These are phyloP conservation scores for Rhizomucor miehei DNA, from an alignment of 371 early-diverging fungal genomes.

Conservation along the genomic window DNA sequence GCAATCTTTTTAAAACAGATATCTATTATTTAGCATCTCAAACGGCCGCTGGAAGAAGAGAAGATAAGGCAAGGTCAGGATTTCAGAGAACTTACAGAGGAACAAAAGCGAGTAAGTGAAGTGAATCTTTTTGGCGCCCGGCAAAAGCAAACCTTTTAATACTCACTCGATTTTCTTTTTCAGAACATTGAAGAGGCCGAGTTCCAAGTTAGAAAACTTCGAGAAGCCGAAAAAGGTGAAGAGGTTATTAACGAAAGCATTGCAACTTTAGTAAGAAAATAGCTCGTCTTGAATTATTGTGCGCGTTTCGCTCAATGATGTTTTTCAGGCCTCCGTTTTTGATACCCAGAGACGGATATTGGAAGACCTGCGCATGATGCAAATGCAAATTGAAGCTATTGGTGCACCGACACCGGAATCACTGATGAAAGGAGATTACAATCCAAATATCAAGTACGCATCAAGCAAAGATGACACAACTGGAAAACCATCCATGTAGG, in stretches of 20 bases:
- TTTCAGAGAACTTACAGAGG: conserved; percentile 46
- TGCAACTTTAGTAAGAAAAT: conserved; percentile 28
- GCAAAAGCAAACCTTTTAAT: background rate
- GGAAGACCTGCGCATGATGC: conserved; percentile 61
- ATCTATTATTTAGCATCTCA: conserved; percentile 30
- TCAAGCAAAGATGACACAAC: background rate
- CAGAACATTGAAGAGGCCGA: conserved; percentile 62
- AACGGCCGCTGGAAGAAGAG: conserved; percentile 61
- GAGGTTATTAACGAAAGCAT: conserved; percentile 22
- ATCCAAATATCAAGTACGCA: conserved; percentile 5
- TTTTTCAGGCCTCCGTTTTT: conserved; percentile 32
- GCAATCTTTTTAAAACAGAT: too few species aligned
- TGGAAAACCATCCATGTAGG: conserved; percentile 17
- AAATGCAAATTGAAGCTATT: conserved; percentile 54
- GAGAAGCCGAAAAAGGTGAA: conserved; percentile 29
- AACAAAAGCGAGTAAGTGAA: conserved; percentile 39
- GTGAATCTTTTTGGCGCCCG: background rate
- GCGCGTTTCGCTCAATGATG: background rate
- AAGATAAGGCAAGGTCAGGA: conserved; percentile 56
- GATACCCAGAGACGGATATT: conserved; percentile 70
- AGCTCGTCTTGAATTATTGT: background rate
- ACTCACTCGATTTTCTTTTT: background rate
- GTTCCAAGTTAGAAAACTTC: conserved; percentile 33
- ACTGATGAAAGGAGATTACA: conserved; percentile 24
- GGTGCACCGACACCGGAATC: conserved; percentile 46